A percentile compares a stretch with the other conserved stretches of the same genome.
These are phyloP conservation scores for sunflower (Helianthus annuus) DNA, from an alignment of 129 eudicot genomes.

Conservation along the genomic window HanXRQr2.0-SUNRISE NC_035434.2:169661445-169661944, in stretches of 20 bases:
- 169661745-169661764: neutral
- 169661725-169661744: neutral
- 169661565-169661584: conserved; percentile 57
- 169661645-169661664: conserved; percentile 49
- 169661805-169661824: neutral
- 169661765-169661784: neutral
- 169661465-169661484: conserved; percentile 23
- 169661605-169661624: conserved; percentile 44
- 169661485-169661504: conserved; percentile 56
- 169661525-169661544: conserved; percentile 48
- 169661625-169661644: conserved; percentile 33
- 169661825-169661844: neutral
- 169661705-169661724: neutral
- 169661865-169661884: neutral
- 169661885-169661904: neutral
- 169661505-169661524: conserved; percentile 43
- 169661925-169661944: no score
- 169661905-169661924: no score
- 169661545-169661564: conserved; percentile 49
- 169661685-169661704: neutral
- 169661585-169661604: conserved; percentile 45
- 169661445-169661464: neutral
- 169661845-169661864: neutral
- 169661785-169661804: neutral
- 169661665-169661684: conserved; percentile 5